Evolutionary conservation across 2,329 filamentous ascomycete species (phyloP), one percentile per base, ranked within the genome.

Genomic region (Teratosphaeriaceae sp.): DNA sequence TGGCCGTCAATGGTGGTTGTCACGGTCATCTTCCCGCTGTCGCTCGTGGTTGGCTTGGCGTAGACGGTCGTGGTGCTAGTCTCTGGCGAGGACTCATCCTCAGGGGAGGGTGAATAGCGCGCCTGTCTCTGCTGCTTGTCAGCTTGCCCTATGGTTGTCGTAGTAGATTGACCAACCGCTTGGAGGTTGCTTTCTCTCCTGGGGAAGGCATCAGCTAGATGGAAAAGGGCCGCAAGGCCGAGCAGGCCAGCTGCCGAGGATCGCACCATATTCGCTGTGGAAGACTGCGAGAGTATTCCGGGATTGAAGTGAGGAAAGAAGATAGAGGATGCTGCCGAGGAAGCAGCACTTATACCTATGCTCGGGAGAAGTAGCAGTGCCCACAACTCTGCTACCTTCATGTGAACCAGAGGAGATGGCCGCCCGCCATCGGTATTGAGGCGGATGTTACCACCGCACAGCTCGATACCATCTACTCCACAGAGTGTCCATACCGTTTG

Each of bases 241-340:
- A 35, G 8, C 7, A 47, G 42, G 44, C 47, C 38, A 5, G 38
- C 20, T 19, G 21, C 9, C 12, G 29, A 16, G 13, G 31, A 22
- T 7, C 26, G 35, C 16, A 40, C 39, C 47, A 49, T 49, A 13
- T 22, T 44, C 36, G 16, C 15, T 40, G 6, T n/a, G 31, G 18
- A 20, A 9, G 35, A 27, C 24, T 27, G 24, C 8, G 24, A 27
- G 24, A 27, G 24, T 27, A 27, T n/a, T n/a, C n/a, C n/a, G n/a
- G n/a, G n/a, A n/a, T n/a, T n/a, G n/a, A n/a, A n/a, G n/a, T n/a
- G n/a, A n/a, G n/a, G n/a, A n/a, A n/a, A n/a, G 11, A 34, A 13
- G 15, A 19, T n/a, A 19, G 18, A 18, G 31, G 15, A 20, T 34
- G 31, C 18, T 18, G 15, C 15, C 8, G 16, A 34, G 20, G 31